Conservation (phyloP, 1,284 basidiomycete genomes). For the Paramarasmius palmivorus region DNA sequence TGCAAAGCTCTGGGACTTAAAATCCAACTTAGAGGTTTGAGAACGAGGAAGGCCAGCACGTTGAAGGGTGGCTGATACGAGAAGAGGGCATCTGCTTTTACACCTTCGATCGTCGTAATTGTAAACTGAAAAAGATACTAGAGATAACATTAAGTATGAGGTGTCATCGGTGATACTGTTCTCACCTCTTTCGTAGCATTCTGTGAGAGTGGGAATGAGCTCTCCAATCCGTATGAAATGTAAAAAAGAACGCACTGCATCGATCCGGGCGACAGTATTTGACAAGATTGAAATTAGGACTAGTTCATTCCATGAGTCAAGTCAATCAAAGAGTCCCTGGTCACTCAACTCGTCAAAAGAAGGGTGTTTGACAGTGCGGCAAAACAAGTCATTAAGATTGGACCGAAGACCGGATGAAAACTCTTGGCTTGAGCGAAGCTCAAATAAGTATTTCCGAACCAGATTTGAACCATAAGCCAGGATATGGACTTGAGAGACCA, state of each 20-base stretch:
- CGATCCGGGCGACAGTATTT: constrained; percentile 82
- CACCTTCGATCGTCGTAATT: constrained; percentile 86
- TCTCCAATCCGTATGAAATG: neutral
- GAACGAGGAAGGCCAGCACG: constrained; percentile 72
- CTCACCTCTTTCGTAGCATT: constrained; percentile 81
- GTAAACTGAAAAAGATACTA: constrained; percentile 88
- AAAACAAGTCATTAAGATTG: constrained; percentile 84
- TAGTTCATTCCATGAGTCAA: constrained; percentile 26
- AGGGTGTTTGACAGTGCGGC: constrained; percentile 82
- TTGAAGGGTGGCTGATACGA: constrained; percentile 90
- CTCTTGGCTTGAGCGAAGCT: constrained; percentile 62
- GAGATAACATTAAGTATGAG: constrained; percentile 11
- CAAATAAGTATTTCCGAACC: constrained; percentile 80
- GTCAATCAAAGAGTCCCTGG: neutral
- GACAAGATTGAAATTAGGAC: constrained; percentile 87
- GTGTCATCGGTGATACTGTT: constrained; percentile 7
- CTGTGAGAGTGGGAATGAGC: constrained; percentile 32
- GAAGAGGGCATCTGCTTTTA: constrained; percentile 88
- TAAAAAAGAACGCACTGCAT: constrained; percentile 51
- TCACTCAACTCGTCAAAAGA: constrained; percentile 70
- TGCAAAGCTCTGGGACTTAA: constrained; percentile 76
- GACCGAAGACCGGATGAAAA: constrained; percentile 85
- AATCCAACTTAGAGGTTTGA: constrained; percentile 76
- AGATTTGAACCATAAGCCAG: constrained; percentile 82
- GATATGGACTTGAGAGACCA: constrained; percentile 75